These are phyloP conservation scores for Wickerhamomyces queroliae DNA, from an alignment of 805 yeast genomes.

Conservation along the genomic window DNA sequence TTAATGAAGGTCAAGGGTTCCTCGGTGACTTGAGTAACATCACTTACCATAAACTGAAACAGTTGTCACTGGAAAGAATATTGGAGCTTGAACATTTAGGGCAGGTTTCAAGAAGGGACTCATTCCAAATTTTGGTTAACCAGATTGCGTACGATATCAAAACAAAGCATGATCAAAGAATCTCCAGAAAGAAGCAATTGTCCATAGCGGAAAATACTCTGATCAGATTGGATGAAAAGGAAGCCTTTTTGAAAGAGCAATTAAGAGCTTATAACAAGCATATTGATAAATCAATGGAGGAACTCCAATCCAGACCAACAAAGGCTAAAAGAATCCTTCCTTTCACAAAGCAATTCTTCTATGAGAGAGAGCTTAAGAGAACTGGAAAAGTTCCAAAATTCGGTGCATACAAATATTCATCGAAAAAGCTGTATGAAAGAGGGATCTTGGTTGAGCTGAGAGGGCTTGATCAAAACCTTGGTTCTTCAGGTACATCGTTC, in stretches of 20 bases:
- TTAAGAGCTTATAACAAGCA: conserved; percentile 37
- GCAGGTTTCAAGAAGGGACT: conserved; percentile 55
- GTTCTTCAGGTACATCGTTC: conserved; percentile 30
- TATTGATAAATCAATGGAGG: conserved; percentile 44
- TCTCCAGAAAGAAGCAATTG: conserved; percentile 41
- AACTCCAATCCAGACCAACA: conserved; percentile 37
- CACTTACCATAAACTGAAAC: conserved; percentile 73
- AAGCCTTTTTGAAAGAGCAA: conserved; percentile 34
- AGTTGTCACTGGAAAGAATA: conserved; percentile 65
- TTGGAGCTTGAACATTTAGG: conserved; percentile 71
- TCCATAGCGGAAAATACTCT: conserved; percentile 38
- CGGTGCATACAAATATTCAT: conserved; percentile 74
- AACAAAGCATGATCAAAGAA: conserved; percentile 46
- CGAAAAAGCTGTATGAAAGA: conserved; percentile 68
- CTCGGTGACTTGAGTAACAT: conserved; percentile 43
- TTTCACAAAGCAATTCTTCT: conserved; percentile 72
- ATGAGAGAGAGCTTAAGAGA: conserved; percentile 63
- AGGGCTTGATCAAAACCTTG: conserved; percentile 40
- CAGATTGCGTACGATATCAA: conserved; percentile 78
- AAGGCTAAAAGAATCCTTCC: conserved; percentile 31
- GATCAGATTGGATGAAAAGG: conserved; percentile 38
- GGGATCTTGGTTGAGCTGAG: conserved; percentile 57
- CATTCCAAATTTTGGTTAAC: conserved; percentile 74
- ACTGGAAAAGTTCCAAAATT: conserved; percentile 63
- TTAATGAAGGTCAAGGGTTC: conserved; percentile 36